These are phyloP conservation scores for Irpex sp. DNA, from an alignment of 1,284 basidiomycete species.

Conservation along the genomic window DNA sequence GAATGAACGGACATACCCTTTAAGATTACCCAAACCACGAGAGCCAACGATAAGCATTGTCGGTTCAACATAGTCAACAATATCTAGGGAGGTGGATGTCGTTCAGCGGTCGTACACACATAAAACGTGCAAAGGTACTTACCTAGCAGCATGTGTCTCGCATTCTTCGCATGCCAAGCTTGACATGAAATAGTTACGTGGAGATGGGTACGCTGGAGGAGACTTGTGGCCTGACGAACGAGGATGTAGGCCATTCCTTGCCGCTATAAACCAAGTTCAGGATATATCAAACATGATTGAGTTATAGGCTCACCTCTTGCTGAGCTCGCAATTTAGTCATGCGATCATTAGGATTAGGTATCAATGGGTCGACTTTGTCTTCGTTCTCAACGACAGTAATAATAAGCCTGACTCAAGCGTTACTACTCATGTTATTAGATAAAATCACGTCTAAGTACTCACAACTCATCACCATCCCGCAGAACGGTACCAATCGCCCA, in stretches of 20 bases:
- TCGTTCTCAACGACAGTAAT: slow-evolving; percentile 95
- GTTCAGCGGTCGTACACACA: too few relatives aligned
- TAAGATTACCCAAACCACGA: slow-evolving; percentile 85
- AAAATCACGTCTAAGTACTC: slow-evolving; percentile 17
- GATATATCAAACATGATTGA: not conserved
- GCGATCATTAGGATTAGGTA: slow-evolving; percentile 68
- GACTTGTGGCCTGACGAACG: slow-evolving; percentile 81
- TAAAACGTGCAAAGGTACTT: slow-evolving; percentile 15
- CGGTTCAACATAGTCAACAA: slow-evolving; percentile 89
- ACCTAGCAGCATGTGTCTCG: slow-evolving; percentile 89
- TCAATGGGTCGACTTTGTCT: slow-evolving; percentile 84
- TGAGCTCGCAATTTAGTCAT: slow-evolving; percentile 78
- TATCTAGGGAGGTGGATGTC: slow-evolving; percentile 42
- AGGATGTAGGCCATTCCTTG: slow-evolving; percentile 88
- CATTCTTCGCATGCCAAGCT: slow-evolving; percentile 94
- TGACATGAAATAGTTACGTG: slow-evolving; percentile 89
- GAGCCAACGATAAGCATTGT: slow-evolving; percentile 96
- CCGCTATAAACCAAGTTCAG: slow-evolving; percentile 46
- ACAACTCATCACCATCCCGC: slow-evolving; percentile 91
- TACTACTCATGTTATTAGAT: slow-evolving; percentile 7
- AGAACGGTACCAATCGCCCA: slow-evolving; percentile 97
- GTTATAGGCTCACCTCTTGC: slow-evolving; percentile 65
- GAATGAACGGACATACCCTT: slow-evolving; percentile 59
- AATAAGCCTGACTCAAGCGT: slow-evolving; percentile 47
- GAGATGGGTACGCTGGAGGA: slow-evolving; percentile 87